These are phyloP conservation scores for Citrus sp. DNA, from an alignment of 345 rosid genomes.

Conservation along the genomic window DNA sequence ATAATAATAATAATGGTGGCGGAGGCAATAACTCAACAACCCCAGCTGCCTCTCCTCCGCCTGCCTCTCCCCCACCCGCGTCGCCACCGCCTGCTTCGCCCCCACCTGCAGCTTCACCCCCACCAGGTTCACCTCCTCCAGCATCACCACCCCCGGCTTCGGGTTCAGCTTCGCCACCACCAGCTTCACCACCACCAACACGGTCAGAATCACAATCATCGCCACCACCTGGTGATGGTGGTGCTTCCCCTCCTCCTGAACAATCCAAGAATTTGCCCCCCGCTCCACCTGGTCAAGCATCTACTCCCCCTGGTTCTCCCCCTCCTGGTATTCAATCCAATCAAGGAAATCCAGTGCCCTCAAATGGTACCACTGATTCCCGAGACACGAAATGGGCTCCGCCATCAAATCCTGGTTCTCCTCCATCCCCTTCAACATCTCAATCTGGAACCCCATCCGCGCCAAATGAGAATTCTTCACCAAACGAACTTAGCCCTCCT, in stretches of 20 bases:
- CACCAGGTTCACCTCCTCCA: conserved; percentile 21
- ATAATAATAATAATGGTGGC: neutral
- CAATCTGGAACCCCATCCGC: conserved; percentile 24
- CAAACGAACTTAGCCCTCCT: conserved; percentile 1
- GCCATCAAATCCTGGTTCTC: conserved; percentile 24
- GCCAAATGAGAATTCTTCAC: conserved; percentile 10
- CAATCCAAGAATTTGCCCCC: conserved; percentile 14
- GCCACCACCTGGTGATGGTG: neutral
- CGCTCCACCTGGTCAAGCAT: conserved; percentile 12
- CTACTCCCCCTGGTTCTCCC: conserved; percentile 22
- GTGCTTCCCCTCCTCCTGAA: conserved; percentile 22
- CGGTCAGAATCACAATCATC: neutral
- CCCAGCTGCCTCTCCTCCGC: conserved; percentile 14
- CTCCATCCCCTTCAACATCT: conserved; percentile 28
- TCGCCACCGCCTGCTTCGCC: conserved; percentile 27
- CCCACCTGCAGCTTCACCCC: conserved; percentile 11
- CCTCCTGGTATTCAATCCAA: neutral
- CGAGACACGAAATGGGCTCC: conserved; percentile 22
- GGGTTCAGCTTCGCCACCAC: neutral
- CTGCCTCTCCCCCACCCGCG: conserved; percentile 16
- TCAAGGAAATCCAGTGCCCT: conserved; percentile 16
- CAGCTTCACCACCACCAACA: conserved; percentile 14
- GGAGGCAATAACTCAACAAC: neutral
- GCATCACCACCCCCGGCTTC: conserved; percentile 15
- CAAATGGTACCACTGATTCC: neutral